Base-by-base conservation (phyloP, 495 filamentous ascomycete species). In the Cercophora sp. region DNA sequence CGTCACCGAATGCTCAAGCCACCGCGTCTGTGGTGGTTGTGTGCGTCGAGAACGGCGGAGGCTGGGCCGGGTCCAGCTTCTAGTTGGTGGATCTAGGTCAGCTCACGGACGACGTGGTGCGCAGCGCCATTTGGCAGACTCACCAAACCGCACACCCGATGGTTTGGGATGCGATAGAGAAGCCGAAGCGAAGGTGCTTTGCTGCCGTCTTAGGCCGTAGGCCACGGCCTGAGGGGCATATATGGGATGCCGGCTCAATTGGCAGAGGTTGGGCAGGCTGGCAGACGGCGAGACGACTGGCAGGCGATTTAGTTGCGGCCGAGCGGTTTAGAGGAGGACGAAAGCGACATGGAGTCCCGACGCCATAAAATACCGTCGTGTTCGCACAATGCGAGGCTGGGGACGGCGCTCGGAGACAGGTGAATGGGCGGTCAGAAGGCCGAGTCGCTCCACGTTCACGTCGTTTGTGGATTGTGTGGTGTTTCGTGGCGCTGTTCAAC, bases 311-410 rank as follows among this genome's bases (percentile, higher is more conserved):
- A 59, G 52, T 36, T 39, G 40, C 51, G 56, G 48, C 43, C 56
- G 48, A 52, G 41, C 48, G 48, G 48, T 24, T 51, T 40, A 55
- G 42, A 16, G 26, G 31, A 49, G 13, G 31, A 32, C 47, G 34
- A 55, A 29, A 50, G 48, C 57, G 36, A 55, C 62, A 65, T 65
- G 37, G 26, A 42, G 48, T 19, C 26, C 31, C 31, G 58, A 39
- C 19, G 48, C 24, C 29, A 42, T 22, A 24, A 32, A 46, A 20
- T 41, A 44, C 20, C 23, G 44, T 35, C 4, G 45, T 35, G 43
- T 24, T 47, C 3, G 20, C 13, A 24, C 31, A 35, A 35, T 35
- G 10, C 11, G 45, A 35, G 45, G 45, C 8, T 13, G 20, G n/a
- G n/a, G 42, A 8, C 9, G 42, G n/a, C 1, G 46, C 19, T 48